phyloP scores from a whole-genome alignment of 2,329 filamentous ascomycete genomes.

The Dactylonectria macrodidyma region DNA sequence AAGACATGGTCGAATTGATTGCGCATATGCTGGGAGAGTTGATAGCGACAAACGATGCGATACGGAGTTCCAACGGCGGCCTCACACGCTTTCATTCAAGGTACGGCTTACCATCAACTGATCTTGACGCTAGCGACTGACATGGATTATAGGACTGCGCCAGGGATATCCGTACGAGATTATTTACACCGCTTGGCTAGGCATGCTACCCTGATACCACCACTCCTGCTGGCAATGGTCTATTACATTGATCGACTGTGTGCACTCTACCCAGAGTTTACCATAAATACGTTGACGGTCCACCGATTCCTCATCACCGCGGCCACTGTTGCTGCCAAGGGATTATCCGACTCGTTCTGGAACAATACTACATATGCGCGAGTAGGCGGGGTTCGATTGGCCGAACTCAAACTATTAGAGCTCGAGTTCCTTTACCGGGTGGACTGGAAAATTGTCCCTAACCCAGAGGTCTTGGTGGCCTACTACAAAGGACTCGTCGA shows the following conservation, averaged over 20 bases:
- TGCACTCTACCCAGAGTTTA: constrained; percentile 92
- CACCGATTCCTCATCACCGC: constrained; percentile 98
- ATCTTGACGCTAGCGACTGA: constrained; percentile 40
- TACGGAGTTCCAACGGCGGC: constrained; percentile 80
- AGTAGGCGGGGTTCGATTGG: constrained; percentile 91
- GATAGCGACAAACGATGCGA: constrained; percentile 93
- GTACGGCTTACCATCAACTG: constrained; percentile 60
- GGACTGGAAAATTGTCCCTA: constrained; percentile 97
- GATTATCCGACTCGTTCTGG: constrained; percentile 97
- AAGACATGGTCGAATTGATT: constrained; percentile 91
- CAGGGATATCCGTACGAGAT: constrained; percentile 93
- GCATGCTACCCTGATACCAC: constrained; percentile 93
- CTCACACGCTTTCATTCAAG: constrained; percentile 96
- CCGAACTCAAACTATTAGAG: constrained; percentile 91
- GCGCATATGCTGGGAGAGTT: constrained; percentile 96
- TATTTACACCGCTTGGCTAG: constrained; percentile 94
- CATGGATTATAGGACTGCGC: constrained; percentile 68
- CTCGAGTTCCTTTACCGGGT: constrained; percentile 93
- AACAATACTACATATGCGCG: constrained; percentile 97
- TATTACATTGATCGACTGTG: constrained; percentile 98
- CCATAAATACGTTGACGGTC: constrained; percentile 95
- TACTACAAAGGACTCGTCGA: constrained; percentile 93
- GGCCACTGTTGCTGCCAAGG: constrained; percentile 95
- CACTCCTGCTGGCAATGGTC: constrained; percentile 97
- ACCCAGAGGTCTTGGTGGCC: constrained; percentile 91